These are phyloP conservation scores for Claviceps fusiformis DNA, from an alignment of 2,329 filamentous ascomycete genomes.

Conservation along the genomic window DNA sequence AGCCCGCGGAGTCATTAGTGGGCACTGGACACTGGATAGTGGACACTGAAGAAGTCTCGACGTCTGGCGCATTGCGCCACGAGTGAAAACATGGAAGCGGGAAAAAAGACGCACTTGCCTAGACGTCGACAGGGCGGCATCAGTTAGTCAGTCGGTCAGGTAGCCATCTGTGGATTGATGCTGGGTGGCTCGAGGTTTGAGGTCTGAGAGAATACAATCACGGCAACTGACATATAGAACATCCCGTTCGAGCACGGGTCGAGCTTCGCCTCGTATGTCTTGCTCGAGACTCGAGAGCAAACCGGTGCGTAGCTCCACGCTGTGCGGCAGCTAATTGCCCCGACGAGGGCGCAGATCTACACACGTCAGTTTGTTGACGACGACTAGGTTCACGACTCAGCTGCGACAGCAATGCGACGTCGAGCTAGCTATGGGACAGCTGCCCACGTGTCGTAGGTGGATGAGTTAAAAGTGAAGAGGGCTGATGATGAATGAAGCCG, in stretches of 20 bases:
- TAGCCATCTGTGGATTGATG: neutral
- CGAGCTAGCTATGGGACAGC: too few relatives aligned
- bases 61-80: neutral
- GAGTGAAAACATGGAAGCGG: slow-evolving; percentile 8
- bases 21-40: neutral
- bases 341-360: neutral
- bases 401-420: neutral
- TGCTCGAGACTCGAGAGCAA: slow-evolving; percentile 23
- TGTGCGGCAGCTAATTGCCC: slow-evolving; percentile 6
- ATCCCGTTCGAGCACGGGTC: slow-evolving; percentile 24
- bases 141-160: neutral
- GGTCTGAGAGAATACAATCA: neutral
- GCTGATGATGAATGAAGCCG: neutral
- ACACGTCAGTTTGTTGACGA: neutral
- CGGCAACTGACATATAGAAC: slow-evolving; percentile 22
- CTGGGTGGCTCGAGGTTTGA: too few relatives aligned
- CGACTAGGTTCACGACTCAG: neutral
- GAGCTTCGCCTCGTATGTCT: slow-evolving; percentile 25
- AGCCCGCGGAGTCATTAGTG: neutral
- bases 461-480: neutral
- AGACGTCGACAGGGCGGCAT: neutral
- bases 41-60: neutral
- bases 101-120: slow-evolving; percentile 17
- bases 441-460: neutral
- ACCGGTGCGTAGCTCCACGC: slow-evolving; percentile 20